These are phyloP conservation scores for Xylaria sp. DNA, from an alignment of 2,329 filamentous ascomycete species.

Conservation along the genomic window DNA sequence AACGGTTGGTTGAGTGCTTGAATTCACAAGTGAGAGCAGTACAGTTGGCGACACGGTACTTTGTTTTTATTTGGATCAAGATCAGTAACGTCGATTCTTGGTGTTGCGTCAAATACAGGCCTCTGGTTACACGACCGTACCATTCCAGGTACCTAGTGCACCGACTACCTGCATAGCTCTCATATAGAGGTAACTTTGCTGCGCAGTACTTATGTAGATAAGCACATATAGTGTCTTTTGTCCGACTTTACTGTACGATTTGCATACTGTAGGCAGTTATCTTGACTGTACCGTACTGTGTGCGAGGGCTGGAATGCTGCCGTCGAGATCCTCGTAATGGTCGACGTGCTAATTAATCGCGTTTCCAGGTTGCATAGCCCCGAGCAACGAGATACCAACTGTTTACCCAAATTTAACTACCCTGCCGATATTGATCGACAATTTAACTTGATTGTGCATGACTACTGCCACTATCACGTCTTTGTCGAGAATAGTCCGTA, in stretches of 20 bases:
- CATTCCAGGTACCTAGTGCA: not conserved
- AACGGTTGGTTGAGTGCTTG: constrained; percentile 9
- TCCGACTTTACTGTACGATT: not conserved
- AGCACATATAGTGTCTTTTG: not conserved
- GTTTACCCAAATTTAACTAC: too few species aligned
- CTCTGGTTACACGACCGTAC: not conserved
- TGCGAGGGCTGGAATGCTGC: too few species aligned
- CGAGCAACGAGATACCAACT: too few species aligned
- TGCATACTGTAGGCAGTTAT: not conserved
- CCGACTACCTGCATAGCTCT: not conserved
- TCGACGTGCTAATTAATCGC: too few species aligned
- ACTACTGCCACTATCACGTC: too few species aligned
- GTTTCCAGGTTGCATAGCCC: too few species aligned
- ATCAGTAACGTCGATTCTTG: not conserved
- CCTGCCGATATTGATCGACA: too few species aligned
- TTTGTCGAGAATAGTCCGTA: too few species aligned
- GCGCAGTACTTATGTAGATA: not conserved
- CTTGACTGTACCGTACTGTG: too few species aligned
- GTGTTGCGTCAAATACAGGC: not conserved
- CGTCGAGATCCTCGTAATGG: too few species aligned
- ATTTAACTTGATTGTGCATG: too few species aligned
- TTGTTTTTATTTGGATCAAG: not conserved
- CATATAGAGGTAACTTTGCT: not conserved
- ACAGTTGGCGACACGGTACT: not conserved
- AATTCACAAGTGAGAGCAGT: not conserved